Evolutionary conservation across 2,329 filamentous ascomycete genomes (phyloP), one percentile per base, ranked within the genome.

Genomic region (Sordariomycetes sp.): DNA sequence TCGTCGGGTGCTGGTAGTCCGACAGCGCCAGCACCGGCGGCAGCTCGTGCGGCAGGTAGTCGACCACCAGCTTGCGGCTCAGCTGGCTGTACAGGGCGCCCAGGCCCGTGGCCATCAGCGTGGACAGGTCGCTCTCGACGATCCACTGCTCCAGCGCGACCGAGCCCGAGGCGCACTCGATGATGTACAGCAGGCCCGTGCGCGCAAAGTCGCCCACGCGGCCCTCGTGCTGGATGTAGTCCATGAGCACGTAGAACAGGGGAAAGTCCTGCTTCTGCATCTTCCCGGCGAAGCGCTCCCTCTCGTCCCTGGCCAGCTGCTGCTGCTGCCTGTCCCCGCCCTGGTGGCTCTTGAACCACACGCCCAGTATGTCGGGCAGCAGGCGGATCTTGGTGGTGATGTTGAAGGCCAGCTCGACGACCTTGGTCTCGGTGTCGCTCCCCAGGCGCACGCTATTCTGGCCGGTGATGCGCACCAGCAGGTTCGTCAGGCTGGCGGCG

Each of bases 161-260:
- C 1, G 91, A 96, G 63, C 85, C 87, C 0, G 90, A 93, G 0
- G 93, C 90, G 0, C 90, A 89, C 72, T 97, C 93, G 64, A 97
- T 96, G 60, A 99, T 89, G 72, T 99, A 99, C 8, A 99, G 79
- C 61, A 99, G 71, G 0, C 94, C 94, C 0, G 94, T 99, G 59
- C 94, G 81, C 2, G 94, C 93, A 76, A 99, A 99, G 71, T 99
- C 94, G 14, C 94, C 94, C 20, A 95, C 88, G 59, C 93, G 87
- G 50, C 94, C 94, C 68, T 97, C 93, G 64, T 96, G 88, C 67
- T 99, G 93, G 57, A 99, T 95, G 69, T 96, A 96, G 69, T 99
- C 92, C 68, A 99, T 89, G 63, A 99, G 77, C 48, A 97, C 82
- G 69, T 97, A 97, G 73, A 97, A 97, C 1, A 99, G 74, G 0